Evolutionary conservation across 805 yeast genomes (phyloP).

Genomic region (Metschnikowia matae): DNA sequence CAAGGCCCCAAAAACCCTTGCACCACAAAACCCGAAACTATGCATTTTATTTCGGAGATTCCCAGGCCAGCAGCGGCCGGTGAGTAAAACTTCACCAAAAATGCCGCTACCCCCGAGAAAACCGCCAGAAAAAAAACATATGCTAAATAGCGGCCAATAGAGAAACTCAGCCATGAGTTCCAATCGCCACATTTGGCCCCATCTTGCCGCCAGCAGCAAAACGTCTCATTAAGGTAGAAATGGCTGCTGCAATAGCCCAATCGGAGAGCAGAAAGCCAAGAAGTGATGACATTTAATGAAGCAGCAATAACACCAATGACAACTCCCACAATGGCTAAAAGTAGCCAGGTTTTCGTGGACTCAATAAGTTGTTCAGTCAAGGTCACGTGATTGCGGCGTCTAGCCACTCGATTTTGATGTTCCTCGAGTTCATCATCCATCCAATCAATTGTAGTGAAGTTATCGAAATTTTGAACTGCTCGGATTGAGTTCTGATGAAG

Average conservation of each 20-base stretch:
- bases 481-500: constrained; percentile 31
- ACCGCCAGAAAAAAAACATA: constrained; percentile 57
- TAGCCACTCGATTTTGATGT: constrained; percentile 33
- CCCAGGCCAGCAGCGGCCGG: constrained; percentile 98
- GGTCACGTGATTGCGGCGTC: constrained; percentile 17
- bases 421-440: constrained; percentile 54
- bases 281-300: constrained; percentile 72
- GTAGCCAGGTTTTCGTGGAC: constrained; percentile 61
- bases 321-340: constrained; percentile 70
- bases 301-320: constrained; percentile 83
- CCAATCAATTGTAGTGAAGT: constrained; percentile 69
- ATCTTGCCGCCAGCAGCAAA: constrained; percentile 74
- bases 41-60: constrained; percentile 92
- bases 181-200: constrained; percentile 53
- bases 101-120: constrained; percentile 64
- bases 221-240: constrained; percentile 65
- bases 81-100: constrained; percentile 64
- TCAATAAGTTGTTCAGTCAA: constrained; percentile 26
- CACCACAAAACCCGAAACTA: constrained; percentile 83
- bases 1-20: constrained; percentile 69
- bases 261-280: constrained; percentile 76
- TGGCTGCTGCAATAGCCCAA: constrained; percentile 72
- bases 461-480: constrained; percentile 50
- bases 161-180: constrained; percentile 57
- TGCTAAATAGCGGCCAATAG: constrained; percentile 47